Conservation (phyloP, 73 alveolate genomes). For the Symbiodinium natans region DNA sequence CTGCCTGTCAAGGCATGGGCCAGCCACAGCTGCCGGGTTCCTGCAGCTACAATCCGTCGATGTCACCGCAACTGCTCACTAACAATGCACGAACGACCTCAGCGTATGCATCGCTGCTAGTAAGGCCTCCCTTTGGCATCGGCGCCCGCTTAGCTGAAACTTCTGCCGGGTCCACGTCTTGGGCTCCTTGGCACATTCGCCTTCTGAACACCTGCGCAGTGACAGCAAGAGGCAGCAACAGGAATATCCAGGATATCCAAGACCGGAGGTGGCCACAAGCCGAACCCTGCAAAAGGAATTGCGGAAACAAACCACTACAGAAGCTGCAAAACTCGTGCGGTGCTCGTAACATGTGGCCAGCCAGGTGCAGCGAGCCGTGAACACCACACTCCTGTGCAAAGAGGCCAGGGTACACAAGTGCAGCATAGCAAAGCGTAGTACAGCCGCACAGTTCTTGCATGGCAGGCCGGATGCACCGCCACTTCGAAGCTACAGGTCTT, state of each 20-base stretch:
- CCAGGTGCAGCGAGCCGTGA: conserved; percentile 74
- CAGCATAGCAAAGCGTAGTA: background rate
- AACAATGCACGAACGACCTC: no score
- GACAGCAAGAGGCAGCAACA: no score
- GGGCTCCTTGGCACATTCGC: background rate
- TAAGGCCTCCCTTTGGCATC: background rate
- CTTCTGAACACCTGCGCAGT: no score
- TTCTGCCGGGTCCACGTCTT: background rate
- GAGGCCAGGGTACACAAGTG: background rate
- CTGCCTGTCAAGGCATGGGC: conserved; percentile 21
- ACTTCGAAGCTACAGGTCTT: conserved; percentile 27
- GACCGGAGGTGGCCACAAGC: no score
- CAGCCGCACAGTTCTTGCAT: background rate
- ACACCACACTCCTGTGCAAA: conserved; percentile 45
- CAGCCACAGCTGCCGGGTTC: conserved; percentile 35
- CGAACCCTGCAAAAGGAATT: background rate
- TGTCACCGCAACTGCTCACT: no score
- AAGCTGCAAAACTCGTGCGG: background rate
- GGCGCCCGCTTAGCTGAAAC: background rate
- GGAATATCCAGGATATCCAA: no score
- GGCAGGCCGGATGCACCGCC: conserved; percentile 59
- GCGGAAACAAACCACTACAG: background rate
- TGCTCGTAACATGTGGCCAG: background rate
- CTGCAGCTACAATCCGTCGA: background rate
- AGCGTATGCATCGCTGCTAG: background rate